Base-by-base conservation (phyloP, 768 basidiomycete species). In the Xerocomus potaroensis region DNA sequence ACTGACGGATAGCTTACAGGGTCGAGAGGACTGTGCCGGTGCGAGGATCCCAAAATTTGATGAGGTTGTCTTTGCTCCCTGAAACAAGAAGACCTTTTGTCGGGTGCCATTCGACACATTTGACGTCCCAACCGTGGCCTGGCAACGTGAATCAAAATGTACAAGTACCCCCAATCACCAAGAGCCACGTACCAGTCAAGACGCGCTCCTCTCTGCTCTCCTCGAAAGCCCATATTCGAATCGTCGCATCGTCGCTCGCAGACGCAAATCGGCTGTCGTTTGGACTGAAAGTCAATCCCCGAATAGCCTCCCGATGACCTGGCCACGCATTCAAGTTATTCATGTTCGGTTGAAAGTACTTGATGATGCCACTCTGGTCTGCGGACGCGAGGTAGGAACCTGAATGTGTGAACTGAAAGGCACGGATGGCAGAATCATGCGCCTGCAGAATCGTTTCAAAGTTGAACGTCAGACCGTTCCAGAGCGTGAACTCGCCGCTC, bases 51-150 rank as follows among this genome's bases (percentile, higher is more conserved):
- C 96, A 99, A 69, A 99, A 99, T 60, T 98, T 98, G 68, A 98
- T 91, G 57, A 91, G 80, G 66, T 97, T 96, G 68, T 99, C 96
- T 68, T 98, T 98, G 57, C 90, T 91, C 21, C 96, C 96, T 3
- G 91, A 93, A 5, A 89, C 92, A 18, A 99, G 77, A 8, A 99
- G 73, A 9, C 95, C 95, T 68, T 98, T 97, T 0, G 87, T 91
- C 5, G 93, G 92, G 69, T 99, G 96, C 96, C 96, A 99, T 71
- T 97, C 87, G 1, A 97, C 92, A 50, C 92, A 96, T 62, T 94
- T 89, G 18, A 99, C 96, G 59, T 99, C 96, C 93, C 94, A 97
- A 5, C 94, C 93, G 58, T 98, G 95, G n/a, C 93, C 93, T 92
- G 41, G 26, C 31, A 31, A 44, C 70, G 21, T 34, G 23, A 5